Evolutionary conservation across 768 basidiomycete genomes (phyloP).

Genomic region (Sarcodon sp.): DNA sequence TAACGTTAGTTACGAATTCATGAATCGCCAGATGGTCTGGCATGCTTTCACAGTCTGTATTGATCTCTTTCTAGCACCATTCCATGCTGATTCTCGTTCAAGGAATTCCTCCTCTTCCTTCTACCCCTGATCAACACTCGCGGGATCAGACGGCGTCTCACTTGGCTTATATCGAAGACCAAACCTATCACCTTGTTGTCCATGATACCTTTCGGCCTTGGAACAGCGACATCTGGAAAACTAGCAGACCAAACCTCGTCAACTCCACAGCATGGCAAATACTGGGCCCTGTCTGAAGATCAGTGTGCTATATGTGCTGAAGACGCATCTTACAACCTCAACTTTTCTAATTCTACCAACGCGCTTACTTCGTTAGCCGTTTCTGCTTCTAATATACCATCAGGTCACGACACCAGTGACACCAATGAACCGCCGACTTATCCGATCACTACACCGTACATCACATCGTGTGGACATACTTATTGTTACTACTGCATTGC

Average conservation of each 20-base stretch:
- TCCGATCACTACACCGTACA: slow-evolving; percentile 73
- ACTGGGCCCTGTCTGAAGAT: slow-evolving; percentile 51
- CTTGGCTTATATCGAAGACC: slow-evolving; percentile 19
- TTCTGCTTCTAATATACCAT: slow-evolving; percentile 7
- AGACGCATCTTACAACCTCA: slow-evolving; percentile 50
- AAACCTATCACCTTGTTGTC: slow-evolving; percentile 6
- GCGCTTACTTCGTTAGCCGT: slow-evolving; percentile 23
- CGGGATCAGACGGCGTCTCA: slow-evolving; percentile 44
- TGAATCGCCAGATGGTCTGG: slow-evolving; percentile 99
- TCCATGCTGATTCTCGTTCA: not conserved
- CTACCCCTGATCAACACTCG: slow-evolving; percentile 74
- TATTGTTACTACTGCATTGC: slow-evolving; percentile 95
- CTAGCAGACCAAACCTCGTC: not conserved
- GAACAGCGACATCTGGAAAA: too few species aligned
- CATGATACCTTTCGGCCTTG: not conserved
- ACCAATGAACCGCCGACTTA: slow-evolving; percentile 33
- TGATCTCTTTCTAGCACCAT: too few species aligned
- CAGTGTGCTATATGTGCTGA: slow-evolving; percentile 90
- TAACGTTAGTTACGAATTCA: slow-evolving; percentile 94
- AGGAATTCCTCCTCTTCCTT: slow-evolving; percentile 94
- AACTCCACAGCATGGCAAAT: slow-evolving; percentile 35
- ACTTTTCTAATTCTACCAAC: slow-evolving; percentile 38
- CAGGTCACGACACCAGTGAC: slow-evolving; percentile 11
- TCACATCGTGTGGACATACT: slow-evolving; percentile 70
- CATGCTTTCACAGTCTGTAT: slow-evolving; percentile 85